Base-by-base conservation (phyloP, 257 asterid genomes). In the Ocimum tenuiflorum region DNA sequence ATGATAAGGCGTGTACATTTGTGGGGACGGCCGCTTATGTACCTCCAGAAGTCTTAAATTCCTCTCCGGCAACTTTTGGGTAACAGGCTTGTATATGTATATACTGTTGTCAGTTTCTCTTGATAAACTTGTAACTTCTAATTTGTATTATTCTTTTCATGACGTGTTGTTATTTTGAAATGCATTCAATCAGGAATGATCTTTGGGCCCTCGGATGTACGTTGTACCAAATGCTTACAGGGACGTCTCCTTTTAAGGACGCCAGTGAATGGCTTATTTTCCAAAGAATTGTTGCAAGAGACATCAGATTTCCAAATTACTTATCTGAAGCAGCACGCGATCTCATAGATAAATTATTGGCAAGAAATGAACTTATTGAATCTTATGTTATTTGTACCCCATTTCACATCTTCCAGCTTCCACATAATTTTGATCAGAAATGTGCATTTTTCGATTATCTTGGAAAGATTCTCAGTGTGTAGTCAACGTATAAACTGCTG, bases 191-290 rank as follows among this genome's bases (percentile, higher is more conserved):
- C 87, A 94, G 99, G 83, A 94, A 88, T 71, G 99, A 94, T 78
- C 95, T 94, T 35, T 94, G 99, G 99, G 96, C 99, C 33, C 95
- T 94, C 67, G 99, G 99, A 71, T 94, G 99, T 85, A 94, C 97
- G 58, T 52, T 94, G 80, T 90, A 80, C 84, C 99, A 91, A 84
- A 90, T 91, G 97, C 97, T 94, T 79, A 85, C 97, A 0, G 99
- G 99, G 78, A 82, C 91, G 74, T 88, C 99, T 73, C 99, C 99
- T 27, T 91, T 94, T 75, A 94, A 88, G 80, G 99, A 90, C 73
- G 84, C 96, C 46, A 94, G 97, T 38, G 99, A 94, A 81, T 94
- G 99, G 99, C 97, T 94, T 63, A 94, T 90, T 67, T 94, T 94
- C 78, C 97, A 94, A 72, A 73, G 95, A 74, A 94, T 94, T 65